phyloP scores from a whole-genome alignment of 2,329 filamentous ascomycete genomes.

The Magnaporthiopsis poae region DNA sequence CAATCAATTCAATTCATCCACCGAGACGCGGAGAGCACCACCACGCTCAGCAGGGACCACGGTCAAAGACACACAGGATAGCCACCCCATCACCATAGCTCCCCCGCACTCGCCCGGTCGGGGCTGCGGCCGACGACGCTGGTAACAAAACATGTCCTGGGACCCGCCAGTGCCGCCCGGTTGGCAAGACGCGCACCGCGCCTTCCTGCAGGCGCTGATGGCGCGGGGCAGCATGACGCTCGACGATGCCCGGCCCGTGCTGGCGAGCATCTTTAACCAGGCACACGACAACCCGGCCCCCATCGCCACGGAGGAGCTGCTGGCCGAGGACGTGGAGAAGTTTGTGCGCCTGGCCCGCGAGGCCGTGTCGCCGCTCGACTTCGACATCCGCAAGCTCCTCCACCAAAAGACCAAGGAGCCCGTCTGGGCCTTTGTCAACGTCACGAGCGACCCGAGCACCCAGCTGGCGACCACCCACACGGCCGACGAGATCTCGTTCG shows the following conservation, averaged over 20 bases:
- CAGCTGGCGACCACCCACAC: conserved; percentile 75
- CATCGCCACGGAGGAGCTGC: conserved; percentile 49
- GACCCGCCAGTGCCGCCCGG: conserved; percentile 23
- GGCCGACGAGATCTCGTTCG: conserved; percentile 77
- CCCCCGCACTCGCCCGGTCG: neutral
- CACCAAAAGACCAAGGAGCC: conserved; percentile 59
- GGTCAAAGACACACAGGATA: no score
- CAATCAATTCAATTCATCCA: no score
- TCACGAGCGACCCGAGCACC: conserved; percentile 70
- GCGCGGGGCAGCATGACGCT: conserved; percentile 68
- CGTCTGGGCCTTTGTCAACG: conserved; percentile 82
- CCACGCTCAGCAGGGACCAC: no score
- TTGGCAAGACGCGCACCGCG: conserved; percentile 61
- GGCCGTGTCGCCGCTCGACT: conserved; percentile 69
- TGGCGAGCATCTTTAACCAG: conserved; percentile 65
- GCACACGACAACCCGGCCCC: conserved; percentile 21
- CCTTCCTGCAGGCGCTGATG: conserved; percentile 83
- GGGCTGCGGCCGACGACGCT: neutral
- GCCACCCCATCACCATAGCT: neutral
- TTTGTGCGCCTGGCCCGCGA: conserved; percentile 63
- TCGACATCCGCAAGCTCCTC: conserved; percentile 68
- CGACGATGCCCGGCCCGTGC: conserved; percentile 59
- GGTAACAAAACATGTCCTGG: conserved; percentile 17
- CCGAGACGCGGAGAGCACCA: no score
- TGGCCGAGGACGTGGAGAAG: conserved; percentile 54